Base-by-base conservation (phyloP, 1,139 yeast species). In the Magnusiomyces magnusii region DNA sequence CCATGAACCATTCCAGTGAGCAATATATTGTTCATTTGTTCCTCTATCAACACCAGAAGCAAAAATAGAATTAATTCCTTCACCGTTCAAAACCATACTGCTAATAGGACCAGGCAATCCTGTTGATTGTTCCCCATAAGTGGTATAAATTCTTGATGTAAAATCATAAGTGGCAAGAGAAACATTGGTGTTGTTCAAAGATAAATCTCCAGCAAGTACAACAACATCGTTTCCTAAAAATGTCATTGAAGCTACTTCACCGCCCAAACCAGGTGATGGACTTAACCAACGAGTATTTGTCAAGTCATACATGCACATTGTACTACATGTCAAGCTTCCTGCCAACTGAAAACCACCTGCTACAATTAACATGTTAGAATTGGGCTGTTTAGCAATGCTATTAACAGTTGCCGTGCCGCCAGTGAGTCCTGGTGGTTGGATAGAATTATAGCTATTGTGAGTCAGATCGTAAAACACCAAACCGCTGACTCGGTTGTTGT, bases 271-370 rank as follows among this genome's bases (percentile, higher is more conserved):
- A 10, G 76, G 73, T 39, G 75, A 74, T 52, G 78, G 76, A 1
- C 82, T 74, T 51, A 73, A 75, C 93, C 89, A 86, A 54, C 81
- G 76, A 2, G 80, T 78, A 51, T 76, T 75, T 2, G 73, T 70
- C 60, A 86, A 71, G 65, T 86, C 87, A 69, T 83, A 90, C 51
- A 87, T 74, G 69, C 96, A 89, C 55, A 90, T 72, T 1, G 84
- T 80, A 1, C 76, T 72, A 73, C 97, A 90, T 53, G 76, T 74
- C 62, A 81, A 73, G 9, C 84, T 76, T 0, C 87, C 85, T 2
- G 87, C 86, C 44, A 76, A 71, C 36, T 78, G 79, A 67, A 89
- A 89, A 54, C 82, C 77, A 24, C 99, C 99, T 55, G 89, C 96
- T 13, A 89, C 87, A 47, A 90, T 76, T 23, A 91, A 70, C 27